Evolutionary conservation across 768 basidiomycete genomes (phyloP).

Genomic region (Xerocomellus dryophilus): DNA sequence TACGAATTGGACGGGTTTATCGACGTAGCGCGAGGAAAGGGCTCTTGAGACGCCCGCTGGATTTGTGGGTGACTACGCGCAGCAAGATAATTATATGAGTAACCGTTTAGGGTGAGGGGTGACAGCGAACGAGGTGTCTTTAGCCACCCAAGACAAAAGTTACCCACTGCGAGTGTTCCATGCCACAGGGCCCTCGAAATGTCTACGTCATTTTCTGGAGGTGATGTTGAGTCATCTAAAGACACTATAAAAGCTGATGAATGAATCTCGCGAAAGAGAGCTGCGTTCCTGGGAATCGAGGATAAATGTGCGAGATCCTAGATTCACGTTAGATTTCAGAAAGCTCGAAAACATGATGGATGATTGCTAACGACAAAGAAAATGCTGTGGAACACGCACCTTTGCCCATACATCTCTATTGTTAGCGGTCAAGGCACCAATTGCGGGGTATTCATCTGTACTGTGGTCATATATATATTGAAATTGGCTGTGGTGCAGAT

Average conservation of each 20-base stretch:
- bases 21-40: slow-evolving; percentile 79
- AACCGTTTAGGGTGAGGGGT: not conserved
- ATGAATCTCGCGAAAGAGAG: slow-evolving; percentile 70
- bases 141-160: slow-evolving; percentile 28
- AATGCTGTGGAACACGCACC: slow-evolving; percentile 36
- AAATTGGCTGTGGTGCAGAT: slow-evolving; percentile 53
- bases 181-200: slow-evolving; percentile 80
- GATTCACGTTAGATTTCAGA: not conserved
- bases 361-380: not conserved
- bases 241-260: slow-evolving; percentile 84
- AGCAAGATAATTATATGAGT: not conserved
- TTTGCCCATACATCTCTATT: slow-evolving; percentile 90
- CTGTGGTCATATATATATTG: slow-evolving; percentile 69
- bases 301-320: slow-evolving; percentile 66
- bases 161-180: slow-evolving; percentile 53
- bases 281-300: slow-evolving; percentile 56
- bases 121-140: not conserved
- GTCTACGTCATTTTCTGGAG: slow-evolving; percentile 49
- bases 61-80: slow-evolving; percentile 24
- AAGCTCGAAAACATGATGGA: not conserved
- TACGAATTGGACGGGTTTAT: slow-evolving; percentile 87
- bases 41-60: slow-evolving; percentile 34
- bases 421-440: slow-evolving; percentile 75
- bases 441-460: slow-evolving; percentile 58
- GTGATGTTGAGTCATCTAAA: slow-evolving; percentile 57